Conservation (phyloP, 164 flowering plant genomes). For the Annona cherimola region DNA sequence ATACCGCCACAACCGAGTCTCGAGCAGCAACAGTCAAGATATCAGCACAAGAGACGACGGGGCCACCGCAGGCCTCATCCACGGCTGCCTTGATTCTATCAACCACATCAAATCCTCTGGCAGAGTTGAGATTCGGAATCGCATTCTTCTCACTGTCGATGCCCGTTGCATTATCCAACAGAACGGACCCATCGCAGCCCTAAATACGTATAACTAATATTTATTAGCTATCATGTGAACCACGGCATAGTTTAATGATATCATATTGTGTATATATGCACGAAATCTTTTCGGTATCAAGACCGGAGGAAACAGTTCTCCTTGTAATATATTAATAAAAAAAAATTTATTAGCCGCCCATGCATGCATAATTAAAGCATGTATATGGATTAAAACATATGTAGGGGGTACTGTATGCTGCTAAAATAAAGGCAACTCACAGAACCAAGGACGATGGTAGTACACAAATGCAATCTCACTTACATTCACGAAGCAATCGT, state of each 20-base stretch:
- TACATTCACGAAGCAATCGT: constrained; percentile 20
- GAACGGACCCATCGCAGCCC: constrained; percentile 65
- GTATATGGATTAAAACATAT: too few species aligned
- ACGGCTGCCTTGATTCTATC: constrained; percentile 24
- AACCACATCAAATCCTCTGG: constrained; percentile 27
- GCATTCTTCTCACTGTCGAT: constrained; percentile 32
- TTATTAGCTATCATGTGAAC: neutral
- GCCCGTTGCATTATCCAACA: constrained; percentile 32
- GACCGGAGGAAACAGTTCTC: too few species aligned
- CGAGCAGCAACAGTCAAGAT: constrained; percentile 35
- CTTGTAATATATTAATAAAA: too few species aligned
- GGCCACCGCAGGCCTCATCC: constrained; percentile 15
- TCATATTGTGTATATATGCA: too few species aligned
- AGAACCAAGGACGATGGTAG: too few species aligned
- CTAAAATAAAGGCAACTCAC: too few species aligned
- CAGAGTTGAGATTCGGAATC: constrained; percentile 18
- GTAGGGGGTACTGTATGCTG: too few species aligned
- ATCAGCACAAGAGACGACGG: constrained; percentile 37
- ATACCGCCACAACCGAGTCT: constrained; percentile 28
- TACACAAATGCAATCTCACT: neutral
- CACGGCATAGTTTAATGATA: too few species aligned
- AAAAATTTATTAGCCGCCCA: too few species aligned
- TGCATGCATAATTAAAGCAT: too few species aligned
- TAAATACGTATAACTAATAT: constrained; percentile 5
- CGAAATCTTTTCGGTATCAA: too few species aligned